Conservation (phyloP, 306 rosid species). For the Pyrus communis region DNA sequence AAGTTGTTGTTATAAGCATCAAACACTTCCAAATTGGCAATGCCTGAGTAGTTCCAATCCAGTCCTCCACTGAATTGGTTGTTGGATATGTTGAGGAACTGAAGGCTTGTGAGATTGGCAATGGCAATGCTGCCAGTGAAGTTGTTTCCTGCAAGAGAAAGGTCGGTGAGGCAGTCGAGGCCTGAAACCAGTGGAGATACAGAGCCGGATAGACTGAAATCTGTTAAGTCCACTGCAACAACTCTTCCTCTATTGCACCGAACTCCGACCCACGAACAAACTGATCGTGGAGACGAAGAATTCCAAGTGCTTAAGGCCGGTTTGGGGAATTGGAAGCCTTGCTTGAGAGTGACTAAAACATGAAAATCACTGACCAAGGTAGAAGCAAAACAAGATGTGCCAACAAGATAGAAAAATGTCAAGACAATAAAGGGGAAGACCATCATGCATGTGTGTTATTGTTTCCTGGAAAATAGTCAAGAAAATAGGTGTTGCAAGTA, state of each 20-base stretch:
- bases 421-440: slow-evolving; percentile 40
- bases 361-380: slow-evolving; percentile 60
- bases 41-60: slow-evolving; percentile 53
- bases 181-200: slow-evolving; percentile 49
- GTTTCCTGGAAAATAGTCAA: slow-evolving; percentile 16
- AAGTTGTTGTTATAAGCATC: slow-evolving; percentile 80
- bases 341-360: slow-evolving; percentile 43
- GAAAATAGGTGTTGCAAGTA: slow-evolving; percentile 47
- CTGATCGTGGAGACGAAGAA: slow-evolving; percentile 37
- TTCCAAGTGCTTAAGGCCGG: slow-evolving; percentile 53
- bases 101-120: slow-evolving; percentile 41
- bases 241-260: slow-evolving; percentile 55
- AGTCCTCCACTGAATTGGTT: slow-evolving; percentile 58
- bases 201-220: slow-evolving; percentile 50
- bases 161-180: slow-evolving; percentile 53
- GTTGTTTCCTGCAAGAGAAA: slow-evolving; percentile 74
- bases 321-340: slow-evolving; percentile 51
- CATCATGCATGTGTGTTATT: slow-evolving; percentile 20
- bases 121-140: slow-evolving; percentile 55
- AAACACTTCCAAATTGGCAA: slow-evolving; percentile 48
- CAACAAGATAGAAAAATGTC: slow-evolving; percentile 48
- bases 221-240: slow-evolving; percentile 51
- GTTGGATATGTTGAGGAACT: slow-evolving; percentile 63
- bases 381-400: slow-evolving; percentile 38
- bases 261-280: slow-evolving; percentile 72